These are phyloP conservation scores for Lentinula detonsa DNA, from an alignment of 768 basidiomycete species.

Conservation along the genomic window DNA sequence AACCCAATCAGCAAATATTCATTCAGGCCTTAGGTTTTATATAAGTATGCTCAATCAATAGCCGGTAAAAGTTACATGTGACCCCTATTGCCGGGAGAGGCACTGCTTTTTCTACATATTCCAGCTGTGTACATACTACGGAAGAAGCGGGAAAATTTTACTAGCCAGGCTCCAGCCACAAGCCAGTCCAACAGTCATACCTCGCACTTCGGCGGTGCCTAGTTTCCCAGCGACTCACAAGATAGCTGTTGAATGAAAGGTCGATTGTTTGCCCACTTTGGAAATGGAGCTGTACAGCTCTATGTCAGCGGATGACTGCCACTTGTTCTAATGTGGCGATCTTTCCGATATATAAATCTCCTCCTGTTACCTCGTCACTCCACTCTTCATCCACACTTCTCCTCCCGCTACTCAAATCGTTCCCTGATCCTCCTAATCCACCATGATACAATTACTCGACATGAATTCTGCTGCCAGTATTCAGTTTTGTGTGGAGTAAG, in stretches of 20 bases:
- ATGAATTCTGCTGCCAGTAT: neutral
- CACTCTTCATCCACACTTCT: neutral
- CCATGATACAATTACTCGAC: constrained; percentile 3
- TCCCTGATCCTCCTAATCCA: neutral
- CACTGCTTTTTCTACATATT: neutral
- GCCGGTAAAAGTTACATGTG: too few relatives aligned
- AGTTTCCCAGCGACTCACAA: neutral
- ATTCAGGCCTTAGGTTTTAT: too few relatives aligned
- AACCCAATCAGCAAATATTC: too few relatives aligned
- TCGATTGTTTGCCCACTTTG: neutral
- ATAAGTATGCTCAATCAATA: neutral
- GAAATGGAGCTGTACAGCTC: neutral
- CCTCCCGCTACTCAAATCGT: neutral
- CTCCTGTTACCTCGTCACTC: neutral
- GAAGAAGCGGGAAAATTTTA: neutral
- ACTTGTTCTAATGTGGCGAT: neutral
- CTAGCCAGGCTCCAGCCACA: neutral
- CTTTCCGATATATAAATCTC: neutral
- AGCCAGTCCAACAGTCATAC: neutral
- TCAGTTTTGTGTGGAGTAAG: neutral
- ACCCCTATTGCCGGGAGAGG: neutral
- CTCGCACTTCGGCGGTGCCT: neutral
- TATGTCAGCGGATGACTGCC: neutral
- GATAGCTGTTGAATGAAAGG: neutral
- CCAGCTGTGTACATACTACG: neutral